Evolutionary conservation across 2,329 filamentous ascomycete species (phyloP).

Genomic region (Calonectria honghensis): DNA sequence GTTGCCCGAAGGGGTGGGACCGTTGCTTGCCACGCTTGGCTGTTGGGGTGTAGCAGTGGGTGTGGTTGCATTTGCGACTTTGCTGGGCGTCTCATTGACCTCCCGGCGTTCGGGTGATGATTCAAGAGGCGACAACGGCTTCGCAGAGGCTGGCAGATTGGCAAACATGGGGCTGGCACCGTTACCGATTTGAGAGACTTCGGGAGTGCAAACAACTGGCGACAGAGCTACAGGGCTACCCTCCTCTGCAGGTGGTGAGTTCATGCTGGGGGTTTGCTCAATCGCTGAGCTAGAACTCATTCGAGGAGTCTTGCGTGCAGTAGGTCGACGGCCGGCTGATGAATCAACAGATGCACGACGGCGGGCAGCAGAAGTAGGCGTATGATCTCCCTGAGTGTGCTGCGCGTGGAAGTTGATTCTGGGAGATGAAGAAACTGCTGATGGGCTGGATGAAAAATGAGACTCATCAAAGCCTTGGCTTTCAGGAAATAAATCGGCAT

Average conservation of each 20-base stretch:
- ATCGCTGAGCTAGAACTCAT: background rate
- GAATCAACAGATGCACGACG: constrained; percentile 4
- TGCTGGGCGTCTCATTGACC: constrained; percentile 20
- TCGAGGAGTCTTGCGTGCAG: constrained; percentile 18
- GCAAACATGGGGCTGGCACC: constrained; percentile 1
- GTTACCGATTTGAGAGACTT: background rate
- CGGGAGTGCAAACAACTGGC: constrained; percentile 18
- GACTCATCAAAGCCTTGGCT: constrained; percentile 56
- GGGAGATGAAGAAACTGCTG: constrained; percentile 51
- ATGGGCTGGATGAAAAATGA: constrained; percentile 50
- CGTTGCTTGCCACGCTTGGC: constrained; percentile 8
- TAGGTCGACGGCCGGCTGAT: background rate
- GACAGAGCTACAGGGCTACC: background rate
- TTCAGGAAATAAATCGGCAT: constrained; percentile 56
- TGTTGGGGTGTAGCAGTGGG: constrained; percentile 1
- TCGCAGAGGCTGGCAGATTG: constrained; percentile 22
- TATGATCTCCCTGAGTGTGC: constrained; percentile 6
- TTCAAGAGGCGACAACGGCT: constrained; percentile 27
- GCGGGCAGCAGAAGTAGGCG: background rate
- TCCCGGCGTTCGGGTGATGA: background rate
- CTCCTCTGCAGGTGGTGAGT: background rate
- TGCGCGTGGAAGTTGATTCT: constrained; percentile 43
- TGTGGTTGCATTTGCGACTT: constrained; percentile 10
- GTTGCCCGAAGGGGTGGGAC: background rate
- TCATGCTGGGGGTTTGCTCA: constrained; percentile 33